A percentile compares a stretch with the other conserved stretches of the same genome.
phyloP scores from a whole-genome alignment of 2,329 filamentous ascomycete species.

The Albifimbria verrucaria region DNA sequence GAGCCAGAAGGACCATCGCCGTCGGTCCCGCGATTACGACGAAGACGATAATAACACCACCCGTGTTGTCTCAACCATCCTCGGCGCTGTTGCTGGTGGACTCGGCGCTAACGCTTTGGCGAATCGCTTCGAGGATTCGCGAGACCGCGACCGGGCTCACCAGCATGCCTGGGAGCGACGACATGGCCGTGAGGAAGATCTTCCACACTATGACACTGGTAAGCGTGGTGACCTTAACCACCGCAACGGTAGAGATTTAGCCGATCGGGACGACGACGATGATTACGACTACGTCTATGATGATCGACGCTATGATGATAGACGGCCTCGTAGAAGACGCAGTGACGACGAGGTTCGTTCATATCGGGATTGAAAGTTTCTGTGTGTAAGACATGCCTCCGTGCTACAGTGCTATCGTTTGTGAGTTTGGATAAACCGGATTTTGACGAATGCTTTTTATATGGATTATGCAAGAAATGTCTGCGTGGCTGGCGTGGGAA shows the following conservation, averaged over 20 bases:
- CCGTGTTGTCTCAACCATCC: conserved; percentile 43
- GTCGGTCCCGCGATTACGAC: conserved; percentile 20
- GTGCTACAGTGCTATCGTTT: no score
- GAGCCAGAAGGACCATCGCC: conserved; percentile 17
- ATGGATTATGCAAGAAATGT: background rate
- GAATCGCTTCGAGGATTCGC: conserved; percentile 37
- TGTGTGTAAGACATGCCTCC: background rate
- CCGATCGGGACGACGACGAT: conserved; percentile 12
- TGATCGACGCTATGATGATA: conserved; percentile 23
- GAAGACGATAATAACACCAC: conserved; percentile 26
- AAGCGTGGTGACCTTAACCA: conserved; percentile 8
- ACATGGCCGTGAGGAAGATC: conserved; percentile 24
- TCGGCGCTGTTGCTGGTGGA: conserved; percentile 53
- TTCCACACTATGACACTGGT: conserved; percentile 20
- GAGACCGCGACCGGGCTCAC: conserved; percentile 27
- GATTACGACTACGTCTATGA: conserved; percentile 27
- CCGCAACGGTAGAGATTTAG: conserved; percentile 15
- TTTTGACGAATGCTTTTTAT: background rate
- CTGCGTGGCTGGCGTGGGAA: background rate
- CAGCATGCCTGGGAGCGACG: conserved; percentile 32
- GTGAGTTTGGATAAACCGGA: background rate
- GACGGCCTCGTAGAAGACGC: conserved; percentile 16
- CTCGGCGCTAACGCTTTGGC: conserved; percentile 51
- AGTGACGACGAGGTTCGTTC: conserved; percentile 19
- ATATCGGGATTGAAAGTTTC: background rate